A percentile compares a stretch with the other conserved stretches of the same genome.
These are phyloP conservation scores for Hanseniaspora pseudoguilliermondii DNA, from an alignment of 805 yeast genomes.

Conservation along the genomic window DNA sequence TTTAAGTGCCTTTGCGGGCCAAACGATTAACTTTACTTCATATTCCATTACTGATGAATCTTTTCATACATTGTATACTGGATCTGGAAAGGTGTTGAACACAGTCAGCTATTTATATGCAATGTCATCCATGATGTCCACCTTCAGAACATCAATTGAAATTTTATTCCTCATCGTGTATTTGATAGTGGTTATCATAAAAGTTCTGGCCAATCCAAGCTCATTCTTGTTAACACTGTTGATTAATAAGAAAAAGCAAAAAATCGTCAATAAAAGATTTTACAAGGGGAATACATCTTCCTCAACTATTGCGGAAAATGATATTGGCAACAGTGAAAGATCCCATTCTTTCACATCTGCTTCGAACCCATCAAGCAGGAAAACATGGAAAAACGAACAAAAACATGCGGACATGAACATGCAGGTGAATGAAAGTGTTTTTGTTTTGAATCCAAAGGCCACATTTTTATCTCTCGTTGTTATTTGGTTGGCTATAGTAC, in stretches of 20 bases:
- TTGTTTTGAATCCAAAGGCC: constrained; percentile 7
- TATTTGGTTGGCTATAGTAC: not conserved
- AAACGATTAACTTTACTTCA: not conserved
- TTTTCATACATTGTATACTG: not conserved
- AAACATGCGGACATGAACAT: not conserved
- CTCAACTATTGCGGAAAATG: not conserved
- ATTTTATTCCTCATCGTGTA: not conserved
- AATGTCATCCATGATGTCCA: not conserved
- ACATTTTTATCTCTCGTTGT: not conserved
- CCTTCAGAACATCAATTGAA: not conserved
- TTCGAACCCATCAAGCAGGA: not conserved
- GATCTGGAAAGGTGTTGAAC: not conserved
- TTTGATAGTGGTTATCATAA: not conserved
- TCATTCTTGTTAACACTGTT: not conserved
- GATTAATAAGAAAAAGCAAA: not conserved
- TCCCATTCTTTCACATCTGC: not conserved
- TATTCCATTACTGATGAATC: too few species aligned
- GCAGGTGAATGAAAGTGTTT: not conserved
- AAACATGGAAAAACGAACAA: not conserved
- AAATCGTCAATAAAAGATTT: not conserved
- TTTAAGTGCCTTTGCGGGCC: not conserved
- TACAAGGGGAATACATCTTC: not conserved
- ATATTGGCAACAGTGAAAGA: not conserved
- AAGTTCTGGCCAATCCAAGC: not conserved
- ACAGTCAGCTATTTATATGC: not conserved